Conservation (phyloP, 1,139 yeast genomes). For the Saccharomyces hybrid region DNA sequence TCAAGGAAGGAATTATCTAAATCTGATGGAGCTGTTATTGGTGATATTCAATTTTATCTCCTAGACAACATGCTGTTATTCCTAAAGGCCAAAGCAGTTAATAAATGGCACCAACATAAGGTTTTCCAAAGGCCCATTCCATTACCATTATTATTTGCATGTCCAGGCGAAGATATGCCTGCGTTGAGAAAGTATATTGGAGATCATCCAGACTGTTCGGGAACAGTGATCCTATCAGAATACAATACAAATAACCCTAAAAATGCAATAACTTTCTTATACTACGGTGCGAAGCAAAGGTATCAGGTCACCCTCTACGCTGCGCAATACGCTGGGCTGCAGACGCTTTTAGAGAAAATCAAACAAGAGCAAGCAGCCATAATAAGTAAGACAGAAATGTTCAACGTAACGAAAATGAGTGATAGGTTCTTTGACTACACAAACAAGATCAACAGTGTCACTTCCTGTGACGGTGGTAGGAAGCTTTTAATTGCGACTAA, state of each 20-base stretch:
- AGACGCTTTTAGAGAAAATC: slow-evolving; percentile 72
- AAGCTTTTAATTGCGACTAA: slow-evolving; percentile 87
- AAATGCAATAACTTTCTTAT: slow-evolving; percentile 42
- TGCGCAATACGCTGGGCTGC: slow-evolving; percentile 61
- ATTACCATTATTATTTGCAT: slow-evolving; percentile 67
- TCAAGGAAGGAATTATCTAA: slow-evolving; percentile 31
- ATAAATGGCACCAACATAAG: slow-evolving; percentile 84
- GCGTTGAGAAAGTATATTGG: slow-evolving; percentile 42
- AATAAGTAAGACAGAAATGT: slow-evolving; percentile 68
- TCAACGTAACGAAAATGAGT: slow-evolving; percentile 66
- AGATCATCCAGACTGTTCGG: slow-evolving; percentile 34
- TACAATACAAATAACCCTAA: slow-evolving; percentile 21
- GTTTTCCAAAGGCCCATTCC: slow-evolving; percentile 96
- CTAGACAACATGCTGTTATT: slow-evolving; percentile 84
- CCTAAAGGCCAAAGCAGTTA: slow-evolving; percentile 78
- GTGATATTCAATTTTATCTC: slow-evolving; percentile 68
- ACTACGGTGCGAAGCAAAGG: slow-evolving; percentile 50
- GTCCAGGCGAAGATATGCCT: slow-evolving; percentile 74
- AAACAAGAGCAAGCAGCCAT: slow-evolving; percentile 70
- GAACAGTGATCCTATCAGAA: slow-evolving; percentile 35
- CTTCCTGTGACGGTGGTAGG: slow-evolving; percentile 92
- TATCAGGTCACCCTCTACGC: slow-evolving; percentile 64
- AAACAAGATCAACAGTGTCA: slow-evolving; percentile 83
- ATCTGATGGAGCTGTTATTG: slow-evolving; percentile 32
- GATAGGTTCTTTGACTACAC: slow-evolving; percentile 64